Base-by-base conservation (phyloP, 768 basidiomycete genomes). In the Russula brevipes region DNA sequence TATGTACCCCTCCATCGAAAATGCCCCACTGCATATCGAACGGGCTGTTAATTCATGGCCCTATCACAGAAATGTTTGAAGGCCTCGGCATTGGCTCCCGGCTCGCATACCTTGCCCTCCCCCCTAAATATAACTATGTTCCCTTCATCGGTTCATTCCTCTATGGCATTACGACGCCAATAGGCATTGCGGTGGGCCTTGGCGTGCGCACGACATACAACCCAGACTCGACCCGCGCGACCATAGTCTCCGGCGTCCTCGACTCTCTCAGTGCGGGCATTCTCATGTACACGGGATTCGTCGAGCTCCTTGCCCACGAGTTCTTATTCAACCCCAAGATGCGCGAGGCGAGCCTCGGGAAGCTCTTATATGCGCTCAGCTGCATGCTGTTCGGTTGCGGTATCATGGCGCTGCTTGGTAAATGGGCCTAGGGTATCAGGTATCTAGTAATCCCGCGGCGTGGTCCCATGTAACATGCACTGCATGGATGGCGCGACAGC, bases 231-330 rank as follows among this genome's bases (percentile, higher is more conserved):
- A 76, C 87, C 0, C 89, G 82, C 4, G 89, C 91, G 6, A 85
- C 80, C 45, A 88, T 94, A 64, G 88, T 94, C 68, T 87, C 86
- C 64, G 96, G 96, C 24, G 75, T 91, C 0, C 78, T 98, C 69
- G 96, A 98, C 70, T 81, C 93, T 2, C 74, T 91, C 39, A 93
- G 91, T 58, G 80, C 92, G 0, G 96, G 96, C 2, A 93, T 98
- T 69, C 75, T 98, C 51, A 75, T 96, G 14, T 94, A 91, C 72
- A 94, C 92, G 0, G 91, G 90, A 30, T 77, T 92, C 30, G 92
- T 94, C 39, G 91, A 94, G 87, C 81, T 97, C 0, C 80, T 98
- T 50, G 96, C 93, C 1, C 95, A 97, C 72, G 96, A 98, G 70
- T 97, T 98, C 75, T 71, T 98, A 45, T 94, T 96, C 76, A 94